A percentile compares a stretch with the other conserved stretches of the same genome.
Conservation (phyloP, 768 basidiomycete species). For the Leccinum longicurvipes region DNA sequence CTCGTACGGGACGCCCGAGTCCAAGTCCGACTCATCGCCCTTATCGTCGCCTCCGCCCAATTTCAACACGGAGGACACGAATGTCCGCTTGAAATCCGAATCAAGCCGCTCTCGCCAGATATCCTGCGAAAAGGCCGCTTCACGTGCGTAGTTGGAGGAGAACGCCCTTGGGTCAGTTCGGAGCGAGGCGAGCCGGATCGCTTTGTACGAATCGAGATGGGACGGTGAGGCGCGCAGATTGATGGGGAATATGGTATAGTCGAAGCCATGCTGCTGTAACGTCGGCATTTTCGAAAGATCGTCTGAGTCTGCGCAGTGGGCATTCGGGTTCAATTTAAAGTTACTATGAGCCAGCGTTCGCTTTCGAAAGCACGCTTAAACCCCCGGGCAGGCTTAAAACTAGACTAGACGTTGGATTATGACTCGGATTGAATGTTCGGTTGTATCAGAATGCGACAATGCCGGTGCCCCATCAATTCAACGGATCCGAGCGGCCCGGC, state of each 20-base stretch:
- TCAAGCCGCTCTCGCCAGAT: slow-evolving; percentile 22
- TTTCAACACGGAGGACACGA: slow-evolving; percentile 8
- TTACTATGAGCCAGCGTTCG: background rate
- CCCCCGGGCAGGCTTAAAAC: background rate
- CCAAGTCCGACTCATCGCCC: background rate
- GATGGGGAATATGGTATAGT: slow-evolving; percentile 17
- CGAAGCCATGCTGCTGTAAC: background rate
- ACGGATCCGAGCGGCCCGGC: background rate
- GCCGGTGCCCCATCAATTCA: background rate
- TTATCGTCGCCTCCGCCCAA: background rate
- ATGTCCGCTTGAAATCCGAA: slow-evolving; percentile 8
- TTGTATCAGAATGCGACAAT: background rate
- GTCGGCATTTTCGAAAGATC: background rate
- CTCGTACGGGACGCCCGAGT: background rate
- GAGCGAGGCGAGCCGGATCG: slow-evolving; percentile 22
- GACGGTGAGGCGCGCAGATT: slow-evolving; percentile 10
- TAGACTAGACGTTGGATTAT: background rate
- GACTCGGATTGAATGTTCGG: background rate
- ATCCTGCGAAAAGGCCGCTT: slow-evolving; percentile 19
- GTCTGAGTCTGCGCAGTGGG: background rate
- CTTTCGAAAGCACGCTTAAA: background rate
- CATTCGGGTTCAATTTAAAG: background rate
- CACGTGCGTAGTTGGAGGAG: slow-evolving; percentile 20
- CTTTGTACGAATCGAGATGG: slow-evolving; percentile 25
- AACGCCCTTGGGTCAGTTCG: slow-evolving; percentile 22